Evolutionary conservation across 2,329 filamentous ascomycete genomes (phyloP), one percentile per base, ranked within the genome.

Genomic region (Trichoderma sp.): DNA sequence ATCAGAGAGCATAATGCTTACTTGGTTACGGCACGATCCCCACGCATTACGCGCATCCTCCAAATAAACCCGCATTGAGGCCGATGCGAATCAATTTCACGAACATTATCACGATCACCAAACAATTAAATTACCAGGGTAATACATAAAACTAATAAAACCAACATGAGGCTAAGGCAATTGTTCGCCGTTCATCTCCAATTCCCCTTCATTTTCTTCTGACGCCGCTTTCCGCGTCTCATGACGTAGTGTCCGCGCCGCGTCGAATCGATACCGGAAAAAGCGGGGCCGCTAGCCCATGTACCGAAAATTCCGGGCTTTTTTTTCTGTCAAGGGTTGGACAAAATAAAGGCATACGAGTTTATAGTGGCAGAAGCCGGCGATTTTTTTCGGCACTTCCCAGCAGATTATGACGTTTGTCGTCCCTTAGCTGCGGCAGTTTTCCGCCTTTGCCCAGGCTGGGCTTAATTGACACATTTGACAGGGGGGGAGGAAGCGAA

Each of bases 221-320:
- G 37, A 58, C 55, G 63, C 53, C 21, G 40, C 57, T 5, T 40
- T 16, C 35, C 21, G 24, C 16, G 35, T 55, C 63, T 11, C 37
- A 63, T 69, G 67, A 69, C 67, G 58, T 69, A 60, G 59, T 35
- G 33, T 11, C 40, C 33, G 33, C 47, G 11, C 58, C 67, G 66
- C 58, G 37, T 55, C 33, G 2, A 16, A 6, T 40, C 63, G 67
- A 37, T n/a, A 52, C 67, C 67, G 67, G 67, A 16, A 40, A 37
- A 69, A 64, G 67, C 63, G 67, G 67, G 67, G 59, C 67, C 8
- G 31, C 37, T 52, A 40, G 16, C 8, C 40, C 52, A 63, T 58
- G 58, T 37, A 56, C 67, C 67, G 67, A 63, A 40, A 13, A 29
- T 63, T 64, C 67, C 67, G 67, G 65, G 33, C 33, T 13, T 35